Percentiles rank a stretch among this genome's conserved stretches.
Evolutionary conservation across 148 eudicot species (phyloP).

Genomic region (Camellia sinensis): DNA sequence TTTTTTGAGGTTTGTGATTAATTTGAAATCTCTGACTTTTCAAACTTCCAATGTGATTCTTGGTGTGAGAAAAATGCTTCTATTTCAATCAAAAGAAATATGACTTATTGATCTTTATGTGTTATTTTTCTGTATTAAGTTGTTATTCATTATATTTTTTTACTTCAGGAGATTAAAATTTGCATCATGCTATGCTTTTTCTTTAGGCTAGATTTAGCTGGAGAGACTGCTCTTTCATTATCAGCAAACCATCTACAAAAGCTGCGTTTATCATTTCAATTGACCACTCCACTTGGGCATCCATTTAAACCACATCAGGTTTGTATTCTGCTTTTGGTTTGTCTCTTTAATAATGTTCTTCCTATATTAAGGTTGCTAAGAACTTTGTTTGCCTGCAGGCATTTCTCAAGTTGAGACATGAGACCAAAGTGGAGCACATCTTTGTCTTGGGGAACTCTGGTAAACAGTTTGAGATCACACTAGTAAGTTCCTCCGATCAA

Average conservation of each 20-base stretch:
- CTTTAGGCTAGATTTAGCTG: conserved; percentile 67
- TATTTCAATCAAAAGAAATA: background rate
- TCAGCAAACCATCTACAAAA: conserved; percentile 95
- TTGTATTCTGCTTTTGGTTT: conserved; percentile 11
- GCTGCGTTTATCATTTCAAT: conserved; percentile 69
- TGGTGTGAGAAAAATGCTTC: conserved; percentile 6
- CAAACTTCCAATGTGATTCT: background rate
- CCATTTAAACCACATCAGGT: conserved; percentile 94
- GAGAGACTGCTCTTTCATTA: conserved; percentile 54
- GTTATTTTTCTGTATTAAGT: background rate
- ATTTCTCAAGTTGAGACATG: conserved; percentile 74
- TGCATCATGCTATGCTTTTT: background rate
- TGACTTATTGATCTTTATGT: conserved; percentile 6
- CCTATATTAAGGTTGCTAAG: conserved; percentile 3
- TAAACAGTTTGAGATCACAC: conserved; percentile 57
- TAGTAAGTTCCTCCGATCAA: conserved; percentile 44
- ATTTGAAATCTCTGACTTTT: background rate
- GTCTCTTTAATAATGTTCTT: background rate
- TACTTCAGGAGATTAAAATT: background rate
- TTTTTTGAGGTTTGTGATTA: background rate
- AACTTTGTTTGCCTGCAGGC: conserved; percentile 47
- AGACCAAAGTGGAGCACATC: conserved; percentile 80
- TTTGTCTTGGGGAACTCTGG: conserved; percentile 66
- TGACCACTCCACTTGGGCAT: conserved; percentile 67
- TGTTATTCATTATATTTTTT: background rate